Evolutionary conservation across 2,329 filamentous ascomycete species (phyloP), one percentile per base, ranked within the genome.

Genomic region (Alternaria solani): DNA sequence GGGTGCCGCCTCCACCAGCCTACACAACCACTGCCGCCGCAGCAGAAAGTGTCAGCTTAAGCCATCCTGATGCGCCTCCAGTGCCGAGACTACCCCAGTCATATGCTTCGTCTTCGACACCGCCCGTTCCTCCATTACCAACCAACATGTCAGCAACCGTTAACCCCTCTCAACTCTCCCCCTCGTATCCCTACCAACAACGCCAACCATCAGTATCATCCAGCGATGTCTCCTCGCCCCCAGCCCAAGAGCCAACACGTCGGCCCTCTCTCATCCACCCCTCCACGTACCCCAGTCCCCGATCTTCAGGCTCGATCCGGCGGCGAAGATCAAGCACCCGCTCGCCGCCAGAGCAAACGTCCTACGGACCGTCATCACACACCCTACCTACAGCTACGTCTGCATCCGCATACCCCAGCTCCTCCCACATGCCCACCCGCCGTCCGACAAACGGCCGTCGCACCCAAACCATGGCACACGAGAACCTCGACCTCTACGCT

Each of bases 1-100:
- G 92, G 92, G 90, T 93, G 5, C 91, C 92, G 5, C 92, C 92
- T 5, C 92, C 92, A 8, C 92, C 92, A 3, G 91, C 91, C 1
- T 96, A 96, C 69, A 87, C 88, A 41, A 86, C 87, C 55, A 88
- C 91, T 0, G 78, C 80, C n/a, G 74, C 81, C 43, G 77, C 72
- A 44, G 65, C 75, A 14, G 65, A 71, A n/a, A 78, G 75, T 43
- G 72, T 78, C 39, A 79, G 76, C 59, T 59, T 79, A 16, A 79
- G 74, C 43, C 74, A 77, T 62, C 75, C 75, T 1, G 59, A 69
- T 30, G 68, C 71, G 26, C 72, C 75, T 16, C 75, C 74, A n/a
- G 61, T 71, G 7, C 65, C 68, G 38, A 48, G 63, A 38, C 39
- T 57, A 9, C 36, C 58, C 23, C 23, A 46, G 7, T 16, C 51